Base-by-base conservation (phyloP, 2,329 filamentous ascomycete genomes). In the Ascocoryne sarcoides region DNA sequence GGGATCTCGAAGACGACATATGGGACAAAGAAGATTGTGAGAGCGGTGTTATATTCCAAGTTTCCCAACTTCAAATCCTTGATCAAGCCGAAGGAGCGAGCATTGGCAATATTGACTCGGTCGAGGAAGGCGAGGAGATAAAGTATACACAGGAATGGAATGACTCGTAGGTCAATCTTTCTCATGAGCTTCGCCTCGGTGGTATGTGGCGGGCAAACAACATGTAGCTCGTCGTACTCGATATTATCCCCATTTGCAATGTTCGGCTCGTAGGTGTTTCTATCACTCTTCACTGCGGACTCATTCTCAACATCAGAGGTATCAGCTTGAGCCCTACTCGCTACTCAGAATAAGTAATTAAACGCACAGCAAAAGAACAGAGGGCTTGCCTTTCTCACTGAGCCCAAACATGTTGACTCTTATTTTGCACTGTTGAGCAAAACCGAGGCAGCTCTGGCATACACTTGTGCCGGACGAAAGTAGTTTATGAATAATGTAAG, bases 11-110 rank as follows among this genome's bases (percentile, higher is more conserved):
- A 72, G 40, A 84, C 54, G 51, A 84, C 68, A 58, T 89, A 90
- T 1, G 84, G 83, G 1, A 89, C 73, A 62, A 89, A 90, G 66
- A 90, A 89, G 55, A 89, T 85, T 42, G 81, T 82, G 45, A 89
- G 67, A 1, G 80, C 80, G 10, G 79, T 84, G 60, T 87, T 89
- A 63, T 84, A 89, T 54, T 84, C 65, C 4, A 65, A 63, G 32
- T 66, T 66, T 17, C 70, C 64, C 19, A 89, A 71, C 3, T 66
- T 46, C 4, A 90, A 67, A 48, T 89, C 84, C 9, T 68, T 55
- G 18, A 68, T 66, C 10, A 90, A 66, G 30, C 72, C 69, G 46
- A 85, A 85, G 33, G 83, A 69, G 32, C 72, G 75, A 19, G 84
- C 84, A 62, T 89, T 89, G 60, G 79, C 80, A 53, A 90, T 85